phyloP scores from a whole-genome alignment of 164 flowering plant species.

The Dillenia turbinata region DNA sequence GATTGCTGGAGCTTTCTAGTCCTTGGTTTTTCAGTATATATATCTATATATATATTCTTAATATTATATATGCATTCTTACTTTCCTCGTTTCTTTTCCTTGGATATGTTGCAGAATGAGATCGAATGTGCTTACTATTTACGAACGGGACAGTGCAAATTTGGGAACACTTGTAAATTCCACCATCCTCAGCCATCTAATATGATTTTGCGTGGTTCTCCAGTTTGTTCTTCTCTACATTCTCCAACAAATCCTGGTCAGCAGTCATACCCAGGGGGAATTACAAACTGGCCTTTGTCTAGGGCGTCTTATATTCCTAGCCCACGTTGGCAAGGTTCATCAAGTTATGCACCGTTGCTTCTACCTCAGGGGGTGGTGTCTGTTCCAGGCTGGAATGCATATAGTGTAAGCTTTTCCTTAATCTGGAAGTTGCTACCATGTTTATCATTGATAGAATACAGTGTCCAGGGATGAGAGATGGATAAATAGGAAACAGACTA shows the following conservation, averaged over 20 bases:
- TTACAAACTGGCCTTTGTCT: constrained; percentile 67
- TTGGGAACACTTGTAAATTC: constrained; percentile 90
- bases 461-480: not conserved
- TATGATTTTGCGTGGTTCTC: constrained; percentile 67
- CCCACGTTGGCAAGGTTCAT: constrained; percentile 93
- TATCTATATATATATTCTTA: not conserved
- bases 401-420: constrained; percentile 50
- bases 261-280: constrained; percentile 71
- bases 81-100: not conserved
- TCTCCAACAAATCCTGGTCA: constrained; percentile 81
- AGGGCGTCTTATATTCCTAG: constrained; percentile 81
- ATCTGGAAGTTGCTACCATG: too few relatives aligned
- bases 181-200: constrained; percentile 94
- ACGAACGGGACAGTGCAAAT: constrained; percentile 95
- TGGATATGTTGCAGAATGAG: constrained; percentile 56
- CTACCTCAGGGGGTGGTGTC: constrained; percentile 87
- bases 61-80: not conserved
- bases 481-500: not conserved
- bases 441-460: too few relatives aligned
- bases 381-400: constrained; percentile 85
- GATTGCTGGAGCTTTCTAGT: not conserved
- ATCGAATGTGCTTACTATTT: constrained; percentile 86
- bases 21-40: constrained; percentile 4
- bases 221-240: constrained; percentile 69
- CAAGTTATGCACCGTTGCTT: constrained; percentile 77